Conservation (phyloP, 257 asterid species). For the Solanum peruvianum region DNA sequence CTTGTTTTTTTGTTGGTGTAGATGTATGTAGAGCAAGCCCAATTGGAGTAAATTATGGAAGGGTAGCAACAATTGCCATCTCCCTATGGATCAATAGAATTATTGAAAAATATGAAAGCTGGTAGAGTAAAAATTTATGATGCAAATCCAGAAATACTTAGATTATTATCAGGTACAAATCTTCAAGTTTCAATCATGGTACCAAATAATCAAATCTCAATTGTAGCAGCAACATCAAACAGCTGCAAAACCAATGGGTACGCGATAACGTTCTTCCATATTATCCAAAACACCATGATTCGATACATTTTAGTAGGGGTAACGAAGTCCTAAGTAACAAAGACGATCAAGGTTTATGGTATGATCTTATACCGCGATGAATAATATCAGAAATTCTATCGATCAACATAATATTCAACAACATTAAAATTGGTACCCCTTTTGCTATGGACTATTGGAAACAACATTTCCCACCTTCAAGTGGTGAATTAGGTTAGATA, state of each 20-base stretch:
- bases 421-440: slow-evolving; percentile 67
- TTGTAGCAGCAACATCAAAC: slow-evolving; percentile 44
- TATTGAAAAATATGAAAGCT: slow-evolving; percentile 27
- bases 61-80: slow-evolving; percentile 43
- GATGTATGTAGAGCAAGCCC: slow-evolving; percentile 21
- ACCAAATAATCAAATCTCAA: slow-evolving; percentile 28
- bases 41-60: slow-evolving; percentile 63
- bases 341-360: slow-evolving; percentile 23
- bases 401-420: slow-evolving; percentile 26
- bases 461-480: slow-evolving; percentile 60
- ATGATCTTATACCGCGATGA: slow-evolving; percentile 66
- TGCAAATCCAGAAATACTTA: slow-evolving; percentile 50
- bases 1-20: neutral
- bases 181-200: slow-evolving; percentile 54
- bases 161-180: slow-evolving; percentile 42
- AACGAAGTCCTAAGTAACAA: slow-evolving; percentile 50
- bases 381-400: slow-evolving; percentile 26
- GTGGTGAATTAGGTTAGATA: slow-evolving; percentile 38
- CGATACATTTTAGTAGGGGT: slow-evolving; percentile 53
- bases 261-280: slow-evolving; percentile 31
- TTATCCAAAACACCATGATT: slow-evolving; percentile 45
- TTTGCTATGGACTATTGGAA: slow-evolving; percentile 55
- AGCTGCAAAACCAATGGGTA: slow-evolving; percentile 47
- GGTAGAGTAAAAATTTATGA: slow-evolving; percentile 48
- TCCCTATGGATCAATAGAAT: slow-evolving; percentile 34